Evolutionary conservation across 1,284 basidiomycete species (phyloP).

Genomic region (Cryptococcus depauperatus): DNA sequence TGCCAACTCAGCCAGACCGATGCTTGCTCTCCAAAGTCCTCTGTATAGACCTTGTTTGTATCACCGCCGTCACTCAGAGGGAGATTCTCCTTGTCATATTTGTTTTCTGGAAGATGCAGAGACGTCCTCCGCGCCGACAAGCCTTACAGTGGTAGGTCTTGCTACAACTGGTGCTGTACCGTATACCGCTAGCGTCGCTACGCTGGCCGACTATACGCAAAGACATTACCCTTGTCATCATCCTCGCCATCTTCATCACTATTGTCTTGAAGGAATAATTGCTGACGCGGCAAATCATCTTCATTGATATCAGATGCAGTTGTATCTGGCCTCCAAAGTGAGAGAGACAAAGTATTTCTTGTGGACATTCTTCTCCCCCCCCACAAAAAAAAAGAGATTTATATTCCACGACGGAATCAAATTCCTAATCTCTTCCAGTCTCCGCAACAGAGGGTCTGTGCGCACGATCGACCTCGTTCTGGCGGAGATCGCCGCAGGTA

Average conservation of each 20-base stretch:
- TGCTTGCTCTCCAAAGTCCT: slow-evolving; percentile 24
- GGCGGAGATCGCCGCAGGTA: too few relatives aligned
- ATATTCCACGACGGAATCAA: too few relatives aligned
- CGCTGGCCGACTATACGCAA: slow-evolving; percentile 39
- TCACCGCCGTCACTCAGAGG: slow-evolving; percentile 7
- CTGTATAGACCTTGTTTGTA: slow-evolving; percentile 2
- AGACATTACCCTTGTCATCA: slow-evolving; percentile 34
- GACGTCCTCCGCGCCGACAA: too few relatives aligned
- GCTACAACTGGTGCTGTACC: slow-evolving; percentile 10
- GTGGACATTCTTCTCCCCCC: too few relatives aligned
- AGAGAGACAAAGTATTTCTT: too few relatives aligned
- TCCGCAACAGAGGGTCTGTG: too few relatives aligned
- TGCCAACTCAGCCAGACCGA: slow-evolving; percentile 38
- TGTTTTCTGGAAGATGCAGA: background rate
- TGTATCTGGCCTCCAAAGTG: too few relatives aligned
- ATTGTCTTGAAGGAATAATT: slow-evolving; percentile 37
- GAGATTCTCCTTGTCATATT: slow-evolving; percentile 11
- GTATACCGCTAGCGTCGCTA: slow-evolving; percentile 11
- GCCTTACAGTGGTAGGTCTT: background rate
- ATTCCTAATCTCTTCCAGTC: too few relatives aligned
- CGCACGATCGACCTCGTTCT: too few relatives aligned
- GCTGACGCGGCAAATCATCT: slow-evolving; percentile 36
- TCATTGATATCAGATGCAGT: slow-evolving; percentile 30
- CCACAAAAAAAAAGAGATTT: too few relatives aligned
- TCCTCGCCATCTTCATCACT: slow-evolving; percentile 30